Evolutionary conservation across 2,329 filamentous ascomycete species (phyloP), one percentile per base, ranked within the genome.

Genomic region (Aspergillus transmontanensis): DNA sequence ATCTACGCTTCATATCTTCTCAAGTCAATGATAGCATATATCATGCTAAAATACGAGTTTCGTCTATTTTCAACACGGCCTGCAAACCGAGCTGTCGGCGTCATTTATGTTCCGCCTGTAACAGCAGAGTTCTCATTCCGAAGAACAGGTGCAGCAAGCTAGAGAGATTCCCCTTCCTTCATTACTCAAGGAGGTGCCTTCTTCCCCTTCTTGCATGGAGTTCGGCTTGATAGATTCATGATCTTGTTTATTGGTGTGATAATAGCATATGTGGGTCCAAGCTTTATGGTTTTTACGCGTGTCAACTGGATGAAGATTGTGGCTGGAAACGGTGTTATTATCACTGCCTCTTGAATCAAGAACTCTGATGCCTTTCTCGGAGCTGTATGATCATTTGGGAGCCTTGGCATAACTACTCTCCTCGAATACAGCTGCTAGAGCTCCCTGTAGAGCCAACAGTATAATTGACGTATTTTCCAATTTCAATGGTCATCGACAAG

Each of bases 261-360:
- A 36, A 12, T 36, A 36, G 12, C 14, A 36, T 4, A 36, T 36
- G 5, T 6, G 3, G 34, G 34, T 36, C 6, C 34, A 36, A 36
- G 34, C 12, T 36, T 16, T 6, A 36, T 7, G 5, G 30, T 32
- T 11, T 3, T 32, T 32, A 32, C 30, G 30, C 9, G 30, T 32
- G 79, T 90, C 34, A 84, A 83, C 57, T 83, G 80, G 63, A 82
- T 89, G 12, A 87, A 90, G 71, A 86, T 90, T 54, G 82, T 90
- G 1, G 75, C 88, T 11, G 84, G 82, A 0, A 84, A 86, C 67
- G 88, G 87, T 1, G 79, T 85, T 1, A 70, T 87, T 5, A 74
- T 85, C 0, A 81, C 68, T 45, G 82, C 85, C 0, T 86, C 51
- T 68, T 71, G 1, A 72, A 77, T 0, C 78, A 85, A 43, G 81